phyloP scores from a whole-genome alignment of 371 early-diverging fungal species.

The Coemansia sp. region DNA sequence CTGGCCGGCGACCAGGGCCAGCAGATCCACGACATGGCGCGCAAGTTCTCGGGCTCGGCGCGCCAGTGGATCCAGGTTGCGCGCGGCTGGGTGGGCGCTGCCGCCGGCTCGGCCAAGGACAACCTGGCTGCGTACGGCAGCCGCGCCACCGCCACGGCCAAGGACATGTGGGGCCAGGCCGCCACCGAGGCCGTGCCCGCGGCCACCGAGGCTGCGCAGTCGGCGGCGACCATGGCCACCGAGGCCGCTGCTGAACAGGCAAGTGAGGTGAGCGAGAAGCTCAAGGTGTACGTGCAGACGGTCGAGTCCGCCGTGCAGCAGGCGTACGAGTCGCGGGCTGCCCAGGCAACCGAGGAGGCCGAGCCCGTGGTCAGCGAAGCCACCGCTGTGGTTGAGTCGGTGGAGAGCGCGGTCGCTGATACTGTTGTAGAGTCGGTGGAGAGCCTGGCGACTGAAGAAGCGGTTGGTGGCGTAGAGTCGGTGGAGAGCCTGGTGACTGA shows the following conservation, averaged over 20 bases:
- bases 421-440: background rate
- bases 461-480: background rate
- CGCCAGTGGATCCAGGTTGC: slow-evolving; percentile 47
- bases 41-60: slow-evolving; percentile 35
- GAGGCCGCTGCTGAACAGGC: slow-evolving; percentile 2
- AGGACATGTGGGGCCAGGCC: slow-evolving; percentile 16
- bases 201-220: background rate
- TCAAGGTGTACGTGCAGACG: slow-evolving; percentile 3
- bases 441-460: background rate
- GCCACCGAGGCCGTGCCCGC: background rate
- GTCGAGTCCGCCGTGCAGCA: background rate
- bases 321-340: background rate
- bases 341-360: background rate
- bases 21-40: slow-evolving; percentile 24
- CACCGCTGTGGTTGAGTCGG: background rate
- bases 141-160: slow-evolving; percentile 20
- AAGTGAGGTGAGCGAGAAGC: background rate
- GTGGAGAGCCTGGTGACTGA: background rate
- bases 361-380: slow-evolving; percentile 1
- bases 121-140: slow-evolving; percentile 18
- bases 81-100: slow-evolving; percentile 36
- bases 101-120: slow-evolving; percentile 24
- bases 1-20: background rate
- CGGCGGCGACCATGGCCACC: background rate
- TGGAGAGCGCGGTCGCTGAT: slow-evolving; percentile 2